Evolutionary conservation across 192 early-diverging fungal species (phyloP), one percentile per base, ranked within the genome.

Genomic region (Phlyctochytrium planicorne): DNA sequence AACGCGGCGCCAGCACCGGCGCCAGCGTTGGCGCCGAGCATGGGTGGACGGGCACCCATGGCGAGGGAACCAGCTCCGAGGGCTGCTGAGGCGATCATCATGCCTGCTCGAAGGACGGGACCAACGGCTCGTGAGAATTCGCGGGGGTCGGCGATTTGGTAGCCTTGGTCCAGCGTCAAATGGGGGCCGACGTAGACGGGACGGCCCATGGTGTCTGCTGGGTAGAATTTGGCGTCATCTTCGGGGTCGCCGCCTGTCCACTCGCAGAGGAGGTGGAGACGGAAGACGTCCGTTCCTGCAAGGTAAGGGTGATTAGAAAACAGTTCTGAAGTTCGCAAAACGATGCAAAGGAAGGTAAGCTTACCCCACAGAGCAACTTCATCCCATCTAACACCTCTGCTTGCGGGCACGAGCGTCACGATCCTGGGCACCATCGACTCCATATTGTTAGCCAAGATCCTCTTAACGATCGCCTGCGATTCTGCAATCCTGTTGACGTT

Each of bases 111-210:
- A 12, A 57, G 55, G 55, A 57, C 27, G 14, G 55, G 55, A 10
- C 55, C 55, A 27, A 10, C 6, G 20, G 55, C 27, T 4, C 55
- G 55, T 4, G 27, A 12, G 55, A 57, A 57, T 6, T 57, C 20
- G 6, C 55, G 20, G 20, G 55, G 55, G 27, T 57, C 55, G 6
- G 55, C 55, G 55, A 57, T 25, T 4, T 12, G 12, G 55, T 57
- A 57, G 16, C 55, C 55, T 6, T 6, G 20, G 55, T 57, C 55
- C 14, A 10, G 6, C 55, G 55, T 57, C 14, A 57, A 25, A 27
- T 57, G 55, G 6, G 55, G 55, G 55, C 55, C 55, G 20, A 29
- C 55, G 55, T 29, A 57, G n/a, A n/a, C n/a, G n/a, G n/a, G n/a
- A n/a, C n/a, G n/a, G 40, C 40, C 40, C 40, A 14, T 47, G 40